phyloP scores from a whole-genome alignment of 768 basidiomycete species.

The Mycena amicta region DNA sequence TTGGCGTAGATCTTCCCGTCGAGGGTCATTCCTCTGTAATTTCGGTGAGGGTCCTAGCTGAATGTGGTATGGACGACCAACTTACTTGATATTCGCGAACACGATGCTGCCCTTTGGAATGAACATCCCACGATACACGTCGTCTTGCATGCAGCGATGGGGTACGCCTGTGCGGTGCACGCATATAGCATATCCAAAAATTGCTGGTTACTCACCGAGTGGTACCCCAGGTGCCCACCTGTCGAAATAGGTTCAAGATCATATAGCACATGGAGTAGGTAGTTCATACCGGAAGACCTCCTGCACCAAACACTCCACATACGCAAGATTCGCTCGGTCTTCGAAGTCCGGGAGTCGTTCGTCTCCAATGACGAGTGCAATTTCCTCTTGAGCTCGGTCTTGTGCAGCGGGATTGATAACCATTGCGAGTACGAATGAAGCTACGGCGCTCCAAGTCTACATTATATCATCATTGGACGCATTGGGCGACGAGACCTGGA shows the following conservation, averaged over 20 bases:
- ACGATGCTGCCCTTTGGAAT: conserved; percentile 39
- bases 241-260: not conserved
- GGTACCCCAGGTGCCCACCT: conserved; percentile 23
- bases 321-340: conserved; percentile 11
- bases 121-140: conserved; percentile 35
- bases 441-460: conserved; percentile 21
- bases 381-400: conserved; percentile 31
- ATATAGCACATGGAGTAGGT: not conserved
- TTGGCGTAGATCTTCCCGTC: not conserved
- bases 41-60: not conserved
- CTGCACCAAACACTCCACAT: conserved; percentile 18
- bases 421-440: conserved; percentile 34
- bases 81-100: conserved; percentile 37
- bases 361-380: conserved; percentile 29
- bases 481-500: not conserved
- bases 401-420: conserved; percentile 33
- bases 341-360: conserved; percentile 24
- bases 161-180: conserved; percentile 27
- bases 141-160: conserved; percentile 34
- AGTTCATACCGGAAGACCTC: conserved; percentile 20
- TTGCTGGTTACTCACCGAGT: conserved; percentile 5
- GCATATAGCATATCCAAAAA: not conserved
- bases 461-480: conserved; percentile 2
- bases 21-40: not conserved
- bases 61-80: no score